phyloP scores from a whole-genome alignment of 257 asterid genomes.

The Lycium barbarum region DNA sequence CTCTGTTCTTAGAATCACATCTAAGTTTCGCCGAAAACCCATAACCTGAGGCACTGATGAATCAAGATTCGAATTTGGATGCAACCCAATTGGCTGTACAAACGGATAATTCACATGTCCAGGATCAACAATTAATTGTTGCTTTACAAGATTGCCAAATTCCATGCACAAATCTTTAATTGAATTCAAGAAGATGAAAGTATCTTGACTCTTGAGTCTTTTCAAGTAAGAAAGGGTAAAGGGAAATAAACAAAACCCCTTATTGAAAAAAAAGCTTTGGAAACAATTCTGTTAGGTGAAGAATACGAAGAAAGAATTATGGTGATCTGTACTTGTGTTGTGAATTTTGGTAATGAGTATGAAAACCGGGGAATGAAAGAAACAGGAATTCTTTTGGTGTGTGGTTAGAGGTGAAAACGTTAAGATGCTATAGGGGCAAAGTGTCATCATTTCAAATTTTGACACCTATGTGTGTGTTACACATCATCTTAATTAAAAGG shows the following conservation, averaged over 20 bases:
- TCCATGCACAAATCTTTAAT: too few species aligned
- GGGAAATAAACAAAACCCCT: background rate
- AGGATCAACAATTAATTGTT: background rate
- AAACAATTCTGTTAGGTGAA: background rate
- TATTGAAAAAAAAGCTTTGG: background rate
- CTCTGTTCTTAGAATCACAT: conserved; percentile 35
- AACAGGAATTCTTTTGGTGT: background rate
- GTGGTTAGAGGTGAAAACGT: conserved; percentile 11
- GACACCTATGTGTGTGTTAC: background rate
- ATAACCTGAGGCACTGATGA: background rate
- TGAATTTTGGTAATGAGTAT: background rate
- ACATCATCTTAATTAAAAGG: background rate
- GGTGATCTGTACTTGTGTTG: background rate
- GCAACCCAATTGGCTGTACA: conserved; percentile 29
- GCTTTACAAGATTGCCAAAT: background rate
- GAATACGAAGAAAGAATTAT: background rate
- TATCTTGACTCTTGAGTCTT: background rate
- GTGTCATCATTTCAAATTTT: background rate
- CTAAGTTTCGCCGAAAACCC: background rate
- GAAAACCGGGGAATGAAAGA: background rate
- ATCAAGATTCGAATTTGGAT: conserved; percentile 14
- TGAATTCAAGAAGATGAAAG: background rate
- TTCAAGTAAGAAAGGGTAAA: conserved; percentile 13
- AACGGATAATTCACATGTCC: background rate
- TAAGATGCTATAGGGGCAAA: background rate